Evolutionary conservation across 257 asterid species (phyloP), one percentile per base, ranked within the genome.

Genomic region (Nemophila menziesii): DNA sequence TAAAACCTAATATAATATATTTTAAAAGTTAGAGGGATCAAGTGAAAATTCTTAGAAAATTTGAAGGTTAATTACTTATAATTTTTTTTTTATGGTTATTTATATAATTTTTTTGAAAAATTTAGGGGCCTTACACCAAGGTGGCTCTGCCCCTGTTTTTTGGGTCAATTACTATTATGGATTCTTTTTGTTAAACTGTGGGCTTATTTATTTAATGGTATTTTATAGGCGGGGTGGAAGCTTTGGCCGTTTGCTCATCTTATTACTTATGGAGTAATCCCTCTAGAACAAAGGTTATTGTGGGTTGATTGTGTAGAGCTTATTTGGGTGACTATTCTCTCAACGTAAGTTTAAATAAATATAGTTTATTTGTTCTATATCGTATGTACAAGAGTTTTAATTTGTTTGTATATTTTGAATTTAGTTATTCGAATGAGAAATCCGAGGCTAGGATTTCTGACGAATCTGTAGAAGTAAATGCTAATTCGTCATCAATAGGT

Each of bases 341-440:
- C 78, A 18, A 71, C 78, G 74, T 71, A 63, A 62, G 74, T 27
- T 55, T 45, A 11, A 29, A 7, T 13, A 29, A 15, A 42, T 13
- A 41, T 9, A 1, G 14, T 33, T 33, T 11, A 22, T 49, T 22
- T 14, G 21, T 33, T 8, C 26, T 5, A 10, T 29, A 29, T 29
- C 9, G 12, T 29, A 29, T 29, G 36, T 10, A 3, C 36, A 29
- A 2, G 36, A 7, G 12, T 29, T n/a, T 20, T 33, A 21, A 16
- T 3, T 11, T 4, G 14, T 51, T n/a, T 41, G 41, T 11, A 37
- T 45, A 5, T n/a, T 33, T 16, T 47, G 19, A 23, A 1, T 23
- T 18, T n/a, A 85, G 93, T 53, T 78, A 72, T 61, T 81, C 92
- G 5, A 85, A 85, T 22, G 96, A 81, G 79, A 85, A 85, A 67